Conservation (phyloP, 23 red algal genomes). For the Gracilaria domingensis region DNA sequence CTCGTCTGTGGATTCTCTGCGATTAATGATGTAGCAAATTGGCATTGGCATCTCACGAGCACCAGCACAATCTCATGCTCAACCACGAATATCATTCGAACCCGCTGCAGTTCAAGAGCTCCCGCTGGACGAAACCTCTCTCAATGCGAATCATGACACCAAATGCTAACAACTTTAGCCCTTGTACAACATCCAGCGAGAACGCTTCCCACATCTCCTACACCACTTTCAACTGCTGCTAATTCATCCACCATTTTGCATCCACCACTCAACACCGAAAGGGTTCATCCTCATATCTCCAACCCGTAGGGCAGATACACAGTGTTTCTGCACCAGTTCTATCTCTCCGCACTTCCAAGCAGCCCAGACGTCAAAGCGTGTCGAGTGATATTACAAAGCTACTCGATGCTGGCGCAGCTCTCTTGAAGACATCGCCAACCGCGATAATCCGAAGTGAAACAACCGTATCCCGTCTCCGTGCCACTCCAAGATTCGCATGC, state of each 20-base stretch:
- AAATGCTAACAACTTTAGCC: constrained; percentile 13
- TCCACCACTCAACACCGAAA: background rate
- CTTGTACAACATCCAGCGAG: background rate
- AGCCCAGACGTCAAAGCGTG: background rate
- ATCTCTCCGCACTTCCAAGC: background rate
- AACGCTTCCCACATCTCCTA: background rate
- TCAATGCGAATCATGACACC: constrained; percentile 15
- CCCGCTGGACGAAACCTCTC: background rate
- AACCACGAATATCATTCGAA: constrained; percentile 30
- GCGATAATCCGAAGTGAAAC: background rate
- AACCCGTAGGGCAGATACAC: background rate
- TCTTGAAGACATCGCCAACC: background rate
- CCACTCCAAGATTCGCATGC: too few relatives aligned
- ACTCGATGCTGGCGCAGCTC: background rate
- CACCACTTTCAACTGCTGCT: background rate
- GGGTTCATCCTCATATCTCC: background rate
- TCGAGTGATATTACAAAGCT: background rate
- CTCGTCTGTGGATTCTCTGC: constrained; percentile 49
- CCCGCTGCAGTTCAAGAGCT: constrained; percentile 68
- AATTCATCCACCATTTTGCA: background rate
- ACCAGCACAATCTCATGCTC: background rate
- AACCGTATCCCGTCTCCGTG: background rate
- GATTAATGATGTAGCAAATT: constrained; percentile 72
- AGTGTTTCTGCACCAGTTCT: background rate
- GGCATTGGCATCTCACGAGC: constrained; percentile 1